phyloP scores from a whole-genome alignment of 148 eudicot species.

The Diospyros lotus region DNA sequence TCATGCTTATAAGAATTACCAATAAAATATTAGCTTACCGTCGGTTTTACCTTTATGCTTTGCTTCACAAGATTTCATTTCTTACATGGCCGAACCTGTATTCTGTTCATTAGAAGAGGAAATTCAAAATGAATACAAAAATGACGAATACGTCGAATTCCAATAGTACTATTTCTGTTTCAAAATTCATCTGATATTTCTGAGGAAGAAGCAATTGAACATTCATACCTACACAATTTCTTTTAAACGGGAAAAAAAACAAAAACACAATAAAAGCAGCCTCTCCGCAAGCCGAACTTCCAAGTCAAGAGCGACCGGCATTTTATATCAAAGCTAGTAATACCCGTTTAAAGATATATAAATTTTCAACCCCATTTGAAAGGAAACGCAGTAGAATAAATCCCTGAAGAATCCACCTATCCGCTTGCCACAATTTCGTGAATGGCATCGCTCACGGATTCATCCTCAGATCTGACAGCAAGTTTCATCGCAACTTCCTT shows the following conservation, averaged over 20 bases:
- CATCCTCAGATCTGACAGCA: conserved; percentile 89
- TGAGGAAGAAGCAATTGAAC: not conserved
- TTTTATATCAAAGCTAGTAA: not conserved
- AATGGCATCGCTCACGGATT: conserved; percentile 77
- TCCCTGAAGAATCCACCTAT: conserved; percentile 16
- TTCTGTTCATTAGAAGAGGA: no score
- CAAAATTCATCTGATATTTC: conserved; percentile 1
- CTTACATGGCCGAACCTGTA: no score
- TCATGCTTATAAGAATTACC: no score
- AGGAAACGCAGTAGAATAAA: not conserved
- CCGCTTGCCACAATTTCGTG: conserved; percentile 98
- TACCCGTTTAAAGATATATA: not conserved
- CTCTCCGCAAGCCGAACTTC: not conserved
- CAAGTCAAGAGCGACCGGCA: not conserved
- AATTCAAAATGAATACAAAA: not conserved
- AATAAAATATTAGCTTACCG: no score
- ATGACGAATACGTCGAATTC: not conserved
- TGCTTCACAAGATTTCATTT: no score
- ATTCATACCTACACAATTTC: not conserved
- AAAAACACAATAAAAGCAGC: not conserved
- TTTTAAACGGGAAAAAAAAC: not conserved
- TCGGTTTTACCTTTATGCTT: no score
- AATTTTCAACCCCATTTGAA: not conserved
- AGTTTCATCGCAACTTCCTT: conserved; percentile 98
- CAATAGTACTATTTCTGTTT: not conserved